Conservation (phyloP, 306 rosid genomes). For the Vigna nakashimae region DNA sequence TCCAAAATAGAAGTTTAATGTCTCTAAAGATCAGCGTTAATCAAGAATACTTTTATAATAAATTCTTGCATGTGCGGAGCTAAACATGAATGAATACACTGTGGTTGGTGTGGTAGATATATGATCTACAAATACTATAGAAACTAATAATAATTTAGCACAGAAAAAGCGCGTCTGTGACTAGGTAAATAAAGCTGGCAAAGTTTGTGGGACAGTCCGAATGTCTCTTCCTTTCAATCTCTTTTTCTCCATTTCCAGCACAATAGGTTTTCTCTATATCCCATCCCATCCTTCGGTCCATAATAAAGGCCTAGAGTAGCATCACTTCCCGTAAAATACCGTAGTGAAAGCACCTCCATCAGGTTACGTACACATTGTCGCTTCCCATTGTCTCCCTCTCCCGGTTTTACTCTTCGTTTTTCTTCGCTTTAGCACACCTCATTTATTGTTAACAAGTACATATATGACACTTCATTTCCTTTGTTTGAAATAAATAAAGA, state of each 20-base stretch:
- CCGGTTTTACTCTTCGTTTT: not conserved
- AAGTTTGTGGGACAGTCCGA: slow-evolving; percentile 96
- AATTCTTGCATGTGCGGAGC: not conserved
- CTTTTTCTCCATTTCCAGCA: slow-evolving; percentile 27
- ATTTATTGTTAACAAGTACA: too few species aligned
- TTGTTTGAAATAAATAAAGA: too few species aligned
- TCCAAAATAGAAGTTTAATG: not conserved
- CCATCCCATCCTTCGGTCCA: slow-evolving; percentile 36
- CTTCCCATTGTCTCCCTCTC: slow-evolving; percentile 46
- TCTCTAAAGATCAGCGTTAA: not conserved
- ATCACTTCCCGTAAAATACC: slow-evolving; percentile 52
- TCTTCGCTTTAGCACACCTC: not conserved
- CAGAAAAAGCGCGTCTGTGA: slow-evolving; percentile 36
- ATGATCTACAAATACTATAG: not conserved
- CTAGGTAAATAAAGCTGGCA: slow-evolving; percentile 56
- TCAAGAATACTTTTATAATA: not conserved
- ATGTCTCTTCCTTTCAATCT: slow-evolving; percentile 65
- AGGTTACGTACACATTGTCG: slow-evolving; percentile 51
- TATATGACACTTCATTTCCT: too few species aligned
- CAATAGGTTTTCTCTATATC: slow-evolving; percentile 40
- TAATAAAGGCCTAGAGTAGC: slow-evolving; percentile 45
- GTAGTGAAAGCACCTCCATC: slow-evolving; percentile 46
- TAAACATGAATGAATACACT: not conserved
- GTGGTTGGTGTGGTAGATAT: not conserved
- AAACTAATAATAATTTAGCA: not conserved